Evolutionary conservation across 2,329 filamentous ascomycete species (phyloP), one percentile per base, ranked within the genome.

Genomic region (Sporothrix protearum): DNA sequence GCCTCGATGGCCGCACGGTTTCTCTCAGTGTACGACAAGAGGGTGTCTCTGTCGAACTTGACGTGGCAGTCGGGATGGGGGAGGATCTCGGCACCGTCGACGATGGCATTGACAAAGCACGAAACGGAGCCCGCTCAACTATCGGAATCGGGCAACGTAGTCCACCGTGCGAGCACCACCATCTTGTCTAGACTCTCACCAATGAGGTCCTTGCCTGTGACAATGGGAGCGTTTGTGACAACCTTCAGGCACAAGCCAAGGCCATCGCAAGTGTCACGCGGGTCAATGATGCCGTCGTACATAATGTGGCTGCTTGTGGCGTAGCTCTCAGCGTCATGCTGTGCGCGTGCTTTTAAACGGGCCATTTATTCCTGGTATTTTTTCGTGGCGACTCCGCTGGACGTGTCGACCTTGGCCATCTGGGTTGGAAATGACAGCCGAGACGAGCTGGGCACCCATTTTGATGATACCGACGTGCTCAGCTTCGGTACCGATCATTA

Each of bases 331-430:
- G 28, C 33, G 3, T 68, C 70, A 7, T 30, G 64, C 39, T 68
- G 36, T 4, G 39, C 91, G 14, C 53, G 53, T 19, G 14, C 53
- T 25, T 57, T 57, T 12, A 57, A 57, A 10, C 3, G 30, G 25
- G 47, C 47, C 47, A 25, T 47, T 22, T 91, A 90, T 10, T 90
- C 89, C 59, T 85, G 84, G 75, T 93, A 88, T 33, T 49, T 67
- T 5, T 42, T 49, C 12, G 8, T 67, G 22, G 36, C 36, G 5
- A 42, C 39, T 42, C 22, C 63, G 42, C 42, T 49, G 12, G 39
- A 42, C 8, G 42, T 30, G 7, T 33, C 36, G 25, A 64, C 19
- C 12, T 49, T 67, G 73, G 53, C 53, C 53, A 57, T 57, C 53
- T 57, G 53, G 53, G 33, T 57, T 78, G 28, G 78, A 80, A 69